Percentiles rank a stretch among this genome's conserved stretches.
Evolutionary conservation across 768 basidiomycete species (phyloP).

Genomic region (Crucibulum laeve): DNA sequence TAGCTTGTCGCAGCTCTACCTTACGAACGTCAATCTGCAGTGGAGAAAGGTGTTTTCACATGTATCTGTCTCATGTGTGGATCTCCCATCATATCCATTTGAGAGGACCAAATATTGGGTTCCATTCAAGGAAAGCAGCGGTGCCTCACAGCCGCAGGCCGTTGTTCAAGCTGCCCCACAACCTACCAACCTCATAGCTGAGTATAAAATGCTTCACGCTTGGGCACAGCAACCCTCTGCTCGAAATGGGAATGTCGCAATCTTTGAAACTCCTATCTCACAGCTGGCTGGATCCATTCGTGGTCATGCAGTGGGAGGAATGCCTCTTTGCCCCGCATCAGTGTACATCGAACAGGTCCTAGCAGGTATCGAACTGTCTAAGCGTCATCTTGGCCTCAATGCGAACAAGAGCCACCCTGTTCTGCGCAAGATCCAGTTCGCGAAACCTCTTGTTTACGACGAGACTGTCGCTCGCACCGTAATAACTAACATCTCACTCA

Average conservation of each 20-base stretch:
- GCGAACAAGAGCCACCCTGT: slow-evolving; percentile 28
- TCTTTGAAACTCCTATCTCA: no score
- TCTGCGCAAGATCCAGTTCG: slow-evolving; percentile 41
- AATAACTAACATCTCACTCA: slow-evolving; percentile 32
- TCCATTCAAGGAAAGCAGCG: slow-evolving; percentile 24
- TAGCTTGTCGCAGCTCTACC: slow-evolving; percentile 47
- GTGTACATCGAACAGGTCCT: no score
- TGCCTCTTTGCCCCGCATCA: no score
- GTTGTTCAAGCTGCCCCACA: no score
- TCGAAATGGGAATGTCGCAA: no score
- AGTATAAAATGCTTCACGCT: background rate
- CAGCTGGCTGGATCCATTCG: no score
- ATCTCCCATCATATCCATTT: slow-evolving; percentile 65
- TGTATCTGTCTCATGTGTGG: slow-evolving; percentile 36
- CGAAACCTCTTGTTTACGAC: slow-evolving; percentile 49
- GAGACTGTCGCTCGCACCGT: slow-evolving; percentile 25
- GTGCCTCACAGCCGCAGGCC: background rate
- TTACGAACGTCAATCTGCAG: slow-evolving; percentile 30
- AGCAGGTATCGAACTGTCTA: no score
- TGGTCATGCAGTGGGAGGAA: no score
- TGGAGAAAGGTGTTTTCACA: slow-evolving; percentile 57
- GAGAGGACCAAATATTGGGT: slow-evolving; percentile 54
- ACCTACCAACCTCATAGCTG: no score
- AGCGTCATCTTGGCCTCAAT: slow-evolving; percentile 20
- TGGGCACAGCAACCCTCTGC: background rate